Conservation (phyloP, 768 basidiomycete species). For the Agaricus bisporus region DNA sequence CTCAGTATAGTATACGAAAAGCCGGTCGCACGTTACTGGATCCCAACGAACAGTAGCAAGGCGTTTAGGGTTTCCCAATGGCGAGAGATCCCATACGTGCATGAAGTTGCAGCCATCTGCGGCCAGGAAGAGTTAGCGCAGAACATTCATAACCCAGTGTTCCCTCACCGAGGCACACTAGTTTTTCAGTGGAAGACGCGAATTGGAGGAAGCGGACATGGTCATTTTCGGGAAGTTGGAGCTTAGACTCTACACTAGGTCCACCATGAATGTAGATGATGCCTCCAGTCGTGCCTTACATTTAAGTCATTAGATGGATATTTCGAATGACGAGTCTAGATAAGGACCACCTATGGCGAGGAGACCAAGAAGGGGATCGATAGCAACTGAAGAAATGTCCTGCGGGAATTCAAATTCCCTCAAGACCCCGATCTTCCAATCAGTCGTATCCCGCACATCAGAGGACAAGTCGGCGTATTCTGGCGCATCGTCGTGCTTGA, state of each 20-base stretch:
- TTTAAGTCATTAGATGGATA: conserved; percentile 4
- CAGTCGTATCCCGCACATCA: conserved; percentile 46
- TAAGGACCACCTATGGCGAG: conserved; percentile 49
- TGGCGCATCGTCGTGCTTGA: conserved; percentile 23
- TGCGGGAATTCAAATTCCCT: conserved; percentile 43
- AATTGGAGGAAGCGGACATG: conserved; percentile 60
- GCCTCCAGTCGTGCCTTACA: conserved; percentile 59
- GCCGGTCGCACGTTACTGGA: conserved; percentile 34
- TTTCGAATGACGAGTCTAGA: background rate
- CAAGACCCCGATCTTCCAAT: conserved; percentile 52
- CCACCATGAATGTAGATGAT: conserved; percentile 61
- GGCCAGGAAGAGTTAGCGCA: conserved; percentile 3
- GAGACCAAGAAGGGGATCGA: conserved; percentile 54
- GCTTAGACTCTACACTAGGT: conserved; percentile 50
- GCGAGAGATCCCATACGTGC: conserved; percentile 55
- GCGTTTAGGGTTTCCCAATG: conserved; percentile 46
- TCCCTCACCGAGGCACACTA: conserved; percentile 57
- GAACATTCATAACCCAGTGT: background rate
- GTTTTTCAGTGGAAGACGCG: conserved; percentile 42
- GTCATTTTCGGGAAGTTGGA: conserved; percentile 39
- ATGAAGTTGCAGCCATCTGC: conserved; percentile 49
- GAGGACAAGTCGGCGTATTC: conserved; percentile 48
- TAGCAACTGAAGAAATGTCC: conserved; percentile 46
- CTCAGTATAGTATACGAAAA: background rate
- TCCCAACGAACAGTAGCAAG: conserved; percentile 45